Conservation (phyloP, 176 grass and related monocot genomes). For the Musa troglodytarum region DNA sequence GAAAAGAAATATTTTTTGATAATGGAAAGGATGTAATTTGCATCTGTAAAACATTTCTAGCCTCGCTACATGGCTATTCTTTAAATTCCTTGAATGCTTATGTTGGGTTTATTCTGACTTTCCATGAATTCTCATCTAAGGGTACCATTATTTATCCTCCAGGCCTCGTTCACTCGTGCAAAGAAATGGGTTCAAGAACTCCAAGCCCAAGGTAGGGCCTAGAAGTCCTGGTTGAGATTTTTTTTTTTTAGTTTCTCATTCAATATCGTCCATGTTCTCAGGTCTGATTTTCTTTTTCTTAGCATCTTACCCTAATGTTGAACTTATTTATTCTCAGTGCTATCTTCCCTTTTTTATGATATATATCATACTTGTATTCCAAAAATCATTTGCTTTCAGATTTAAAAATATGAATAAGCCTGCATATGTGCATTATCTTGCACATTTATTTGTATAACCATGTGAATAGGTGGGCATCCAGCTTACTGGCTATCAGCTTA, state of each 20-base stretch:
- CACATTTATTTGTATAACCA: too few species aligned
- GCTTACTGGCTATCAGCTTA: too few species aligned
- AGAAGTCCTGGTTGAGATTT: background rate
- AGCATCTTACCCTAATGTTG: too few species aligned
- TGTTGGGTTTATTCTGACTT: background rate
- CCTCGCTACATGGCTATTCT: background rate
- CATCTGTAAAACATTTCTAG: background rate
- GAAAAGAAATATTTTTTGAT: background rate
- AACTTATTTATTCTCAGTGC: too few species aligned
- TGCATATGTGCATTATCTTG: too few species aligned
- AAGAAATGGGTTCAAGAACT: conserved; percentile 28
- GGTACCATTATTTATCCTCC: background rate
- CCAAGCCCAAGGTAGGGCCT: conserved; percentile 13
- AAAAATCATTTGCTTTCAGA: too few species aligned
- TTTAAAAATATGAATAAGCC: too few species aligned
- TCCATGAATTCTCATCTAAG: background rate
- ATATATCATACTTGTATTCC: too few species aligned
- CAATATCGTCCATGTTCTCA: background rate
- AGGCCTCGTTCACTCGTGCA: conserved; percentile 15
- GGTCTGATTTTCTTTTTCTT: too few species aligned
- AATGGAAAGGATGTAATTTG: background rate
- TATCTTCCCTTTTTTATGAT: too few species aligned
- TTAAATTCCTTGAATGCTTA: background rate
- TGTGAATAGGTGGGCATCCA: too few species aligned
- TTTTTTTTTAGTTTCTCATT: background rate